Base-by-base conservation (phyloP, 345 rosid genomes). In the Brassica cretica region DNA sequence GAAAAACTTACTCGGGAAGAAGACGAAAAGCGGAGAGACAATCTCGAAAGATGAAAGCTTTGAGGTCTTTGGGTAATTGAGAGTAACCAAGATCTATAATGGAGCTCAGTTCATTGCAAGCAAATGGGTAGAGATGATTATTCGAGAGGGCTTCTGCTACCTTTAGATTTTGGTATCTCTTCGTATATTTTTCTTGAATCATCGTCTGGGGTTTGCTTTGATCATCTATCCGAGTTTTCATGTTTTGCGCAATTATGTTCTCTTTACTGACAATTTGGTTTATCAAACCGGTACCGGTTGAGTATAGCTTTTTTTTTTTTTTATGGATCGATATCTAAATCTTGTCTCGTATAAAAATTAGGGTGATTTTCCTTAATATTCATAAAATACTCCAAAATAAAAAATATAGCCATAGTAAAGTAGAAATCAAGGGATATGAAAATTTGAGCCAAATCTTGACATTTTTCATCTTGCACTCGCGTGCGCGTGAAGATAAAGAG, bases 1-100 rank as follows among this genome's bases (percentile, higher is more conserved):
- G 16, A 29, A 53, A 25, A 24, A 24, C 86, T 81, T 83, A 92
- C 98, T 81, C 71, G 30, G 97, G 91, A 71, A 94, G 92, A 53
- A 90, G 85, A 71, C 92, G 91, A 73, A 89, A 88, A 84, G 98
- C 92, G 35, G 90, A 8, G 83, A 89, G 89, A 32, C 83, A 79
- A 83, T 94, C 92, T 9, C 73, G 86, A 68, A 90, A 86, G 88
- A 94, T 74, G 65, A 84, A 53, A 74, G 89, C 84, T 75, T 88
- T 93, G 71, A 89, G 75, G 73, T 83, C 70, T 84, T 92, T 88
- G 64, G 94, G 92, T 64, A 86, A 79, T 41, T 73, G 79, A 72
- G 29, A 27, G 77, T 89, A 92, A 64, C 87, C 87, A 32, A 71
- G 70, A 61, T 85, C 72, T 21, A 90, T 76, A 60, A 92, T 81